Conservation (phyloP, 345 rosid genomes). For the Eucalyptus caleyi region DNA sequence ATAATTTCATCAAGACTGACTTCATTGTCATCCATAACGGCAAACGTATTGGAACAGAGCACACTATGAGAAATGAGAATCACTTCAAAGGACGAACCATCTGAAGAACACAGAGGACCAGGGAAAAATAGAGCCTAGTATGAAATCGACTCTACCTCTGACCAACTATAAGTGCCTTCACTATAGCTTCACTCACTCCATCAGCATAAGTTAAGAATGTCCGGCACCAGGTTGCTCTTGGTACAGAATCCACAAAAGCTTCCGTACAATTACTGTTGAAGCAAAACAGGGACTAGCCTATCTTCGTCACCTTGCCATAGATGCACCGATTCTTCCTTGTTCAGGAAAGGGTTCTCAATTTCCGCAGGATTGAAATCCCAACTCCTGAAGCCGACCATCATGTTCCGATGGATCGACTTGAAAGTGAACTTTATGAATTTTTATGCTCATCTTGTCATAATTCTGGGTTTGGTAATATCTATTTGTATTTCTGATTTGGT, state of each 20-base stretch:
- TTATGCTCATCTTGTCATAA: slow-evolving; percentile 26
- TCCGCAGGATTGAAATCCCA: slow-evolving; percentile 73
- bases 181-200: slow-evolving; percentile 36
- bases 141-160: background rate
- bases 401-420: slow-evolving; percentile 43
- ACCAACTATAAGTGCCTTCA: slow-evolving; percentile 22
- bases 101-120: background rate
- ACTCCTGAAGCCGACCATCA: slow-evolving; percentile 45
- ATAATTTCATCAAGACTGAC: background rate
- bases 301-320: slow-evolving; percentile 70
- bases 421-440: background rate
- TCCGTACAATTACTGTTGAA: slow-evolving; percentile 27
- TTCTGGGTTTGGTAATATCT: background rate
- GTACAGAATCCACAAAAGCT: slow-evolving; percentile 42
- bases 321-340: slow-evolving; percentile 13
- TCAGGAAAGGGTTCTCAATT: slow-evolving; percentile 40
- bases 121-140: background rate
- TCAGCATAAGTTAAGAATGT: slow-evolving; percentile 26
- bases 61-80: background rate
- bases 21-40: background rate
- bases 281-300: slow-evolving; percentile 22
- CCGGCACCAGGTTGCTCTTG: slow-evolving; percentile 43
- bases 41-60: background rate
- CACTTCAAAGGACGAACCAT: background rate
- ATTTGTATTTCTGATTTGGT: background rate